Conservation (phyloP, 257 asterid genomes). For the Solanum okadae region DNA sequence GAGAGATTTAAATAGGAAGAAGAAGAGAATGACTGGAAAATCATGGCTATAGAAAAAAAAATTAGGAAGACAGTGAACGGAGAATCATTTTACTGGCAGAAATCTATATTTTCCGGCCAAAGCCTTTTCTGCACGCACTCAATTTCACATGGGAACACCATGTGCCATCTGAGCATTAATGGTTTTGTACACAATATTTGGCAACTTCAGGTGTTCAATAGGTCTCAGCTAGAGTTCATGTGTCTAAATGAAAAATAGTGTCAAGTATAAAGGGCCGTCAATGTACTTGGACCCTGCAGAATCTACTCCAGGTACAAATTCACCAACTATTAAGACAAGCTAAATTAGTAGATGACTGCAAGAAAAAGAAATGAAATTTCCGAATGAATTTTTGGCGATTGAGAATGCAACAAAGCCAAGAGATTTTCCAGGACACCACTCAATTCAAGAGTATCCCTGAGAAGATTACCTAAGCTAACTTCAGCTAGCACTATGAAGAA, state of each 20-base stretch:
- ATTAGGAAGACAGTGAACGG: not conserved
- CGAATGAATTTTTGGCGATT: not conserved
- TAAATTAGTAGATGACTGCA: not conserved
- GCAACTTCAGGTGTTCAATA: not conserved
- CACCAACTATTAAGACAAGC: not conserved
- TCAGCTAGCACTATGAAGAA: not conserved
- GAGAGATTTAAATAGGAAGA: not conserved
- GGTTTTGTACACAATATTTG: not conserved
- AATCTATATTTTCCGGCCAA: not conserved
- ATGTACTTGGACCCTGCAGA: not conserved
- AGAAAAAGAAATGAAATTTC: not conserved
- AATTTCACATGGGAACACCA: not conserved
- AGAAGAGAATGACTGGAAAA: not conserved
- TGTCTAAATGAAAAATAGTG: not conserved
- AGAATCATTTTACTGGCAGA: not conserved
- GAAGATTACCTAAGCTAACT: not conserved
- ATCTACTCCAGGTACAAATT: not conserved
- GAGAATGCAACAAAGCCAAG: not conserved
- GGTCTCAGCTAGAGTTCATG: not conserved
- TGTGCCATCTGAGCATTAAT: not conserved
- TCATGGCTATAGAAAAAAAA: not conserved
- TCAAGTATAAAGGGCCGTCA: not conserved
- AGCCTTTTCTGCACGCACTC: not conserved
- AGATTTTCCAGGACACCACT: not conserved
- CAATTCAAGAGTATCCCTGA: not conserved